These are phyloP conservation scores for Rhodotorula taiwanensis DNA, from an alignment of 768 basidiomycete species.

Conservation along the genomic window DNA sequence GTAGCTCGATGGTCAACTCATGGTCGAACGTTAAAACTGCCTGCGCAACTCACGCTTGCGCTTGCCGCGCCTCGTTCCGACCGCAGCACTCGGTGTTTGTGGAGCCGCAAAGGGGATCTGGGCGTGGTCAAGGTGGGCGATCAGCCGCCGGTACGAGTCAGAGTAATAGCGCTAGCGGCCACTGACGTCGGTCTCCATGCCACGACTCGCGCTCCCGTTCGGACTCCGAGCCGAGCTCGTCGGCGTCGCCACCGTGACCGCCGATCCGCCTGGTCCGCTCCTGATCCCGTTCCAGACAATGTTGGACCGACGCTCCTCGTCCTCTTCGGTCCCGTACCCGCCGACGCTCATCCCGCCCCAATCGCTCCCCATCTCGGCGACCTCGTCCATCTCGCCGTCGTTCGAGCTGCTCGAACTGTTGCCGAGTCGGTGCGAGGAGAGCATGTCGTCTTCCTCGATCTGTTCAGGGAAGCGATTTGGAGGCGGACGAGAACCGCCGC, in stretches of 20 bases:
- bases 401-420: not conserved
- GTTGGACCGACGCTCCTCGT: constrained; percentile 21
- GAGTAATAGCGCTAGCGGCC: no score
- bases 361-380: constrained; percentile 22
- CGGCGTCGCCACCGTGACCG: not conserved
- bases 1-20: not conserved
- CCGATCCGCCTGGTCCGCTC: constrained; percentile 15
- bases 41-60: constrained; percentile 33
- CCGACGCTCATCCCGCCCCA: constrained; percentile 30
- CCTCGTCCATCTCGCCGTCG: constrained; percentile 7
- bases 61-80: constrained; percentile 31
- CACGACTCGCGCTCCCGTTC: not conserved
- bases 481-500: constrained; percentile 2
- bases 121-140: not conserved
- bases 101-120: constrained; percentile 9
- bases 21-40: no score
- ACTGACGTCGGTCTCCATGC: constrained; percentile 33
- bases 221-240: constrained; percentile 18
- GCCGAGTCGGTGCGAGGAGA: not conserved
- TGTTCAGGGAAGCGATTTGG: constrained; percentile 35
- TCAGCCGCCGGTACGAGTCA: no score
- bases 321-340: constrained; percentile 25
- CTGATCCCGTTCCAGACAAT: constrained; percentile 35
- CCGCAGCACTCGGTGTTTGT: constrained; percentile 24
- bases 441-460: constrained; percentile 8